phyloP scores from a whole-genome alignment of 805 yeast genomes.

The Ogataea nonfermentans region DNA sequence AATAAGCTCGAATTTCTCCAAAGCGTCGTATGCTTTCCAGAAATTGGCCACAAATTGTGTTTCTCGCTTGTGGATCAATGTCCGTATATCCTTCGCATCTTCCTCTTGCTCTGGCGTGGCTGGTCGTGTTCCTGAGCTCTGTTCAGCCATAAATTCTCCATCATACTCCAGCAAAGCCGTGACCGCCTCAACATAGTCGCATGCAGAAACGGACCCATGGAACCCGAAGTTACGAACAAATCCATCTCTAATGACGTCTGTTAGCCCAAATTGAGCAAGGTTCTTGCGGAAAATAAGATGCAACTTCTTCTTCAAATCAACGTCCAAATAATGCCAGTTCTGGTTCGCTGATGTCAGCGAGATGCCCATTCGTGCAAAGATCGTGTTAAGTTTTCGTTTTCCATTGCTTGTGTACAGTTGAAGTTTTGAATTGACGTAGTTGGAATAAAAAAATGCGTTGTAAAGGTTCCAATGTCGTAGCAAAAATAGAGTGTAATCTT shows the following conservation, averaged over 20 bases:
- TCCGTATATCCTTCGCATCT: conserved; percentile 31
- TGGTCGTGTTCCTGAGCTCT: conserved; percentile 10
- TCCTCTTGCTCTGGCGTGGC: conserved; percentile 24
- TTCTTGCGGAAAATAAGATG: conserved; percentile 68
- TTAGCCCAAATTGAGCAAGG: conserved; percentile 73
- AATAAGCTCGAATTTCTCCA: conserved; percentile 50
- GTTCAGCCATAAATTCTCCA: conserved; percentile 27
- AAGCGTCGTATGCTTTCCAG: conserved; percentile 60
- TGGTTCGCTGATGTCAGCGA: conserved; percentile 86
- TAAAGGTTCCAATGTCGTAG: conserved; percentile 92
- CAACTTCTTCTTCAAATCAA: conserved; percentile 69
- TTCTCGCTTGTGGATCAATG: conserved; percentile 30
- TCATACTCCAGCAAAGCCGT: conserved; percentile 80
- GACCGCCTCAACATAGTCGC: conserved; percentile 88
- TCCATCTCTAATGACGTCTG: conserved; percentile 81
- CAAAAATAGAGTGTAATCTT: conserved; percentile 82
- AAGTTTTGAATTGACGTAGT: conserved; percentile 83
- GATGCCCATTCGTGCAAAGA: conserved; percentile 96
- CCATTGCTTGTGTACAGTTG: conserved; percentile 93
- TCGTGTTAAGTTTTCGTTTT: conserved; percentile 74
- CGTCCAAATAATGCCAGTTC: conserved; percentile 88
- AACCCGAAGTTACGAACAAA: conserved; percentile 84
- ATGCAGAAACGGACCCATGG: conserved; percentile 83
- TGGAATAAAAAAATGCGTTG: conserved; percentile 87
- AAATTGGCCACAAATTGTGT: conserved; percentile 39